These are phyloP conservation scores for Lasiodiplodia citricola DNA, from an alignment of 2,329 filamentous ascomycete genomes.

Conservation along the genomic window DNA sequence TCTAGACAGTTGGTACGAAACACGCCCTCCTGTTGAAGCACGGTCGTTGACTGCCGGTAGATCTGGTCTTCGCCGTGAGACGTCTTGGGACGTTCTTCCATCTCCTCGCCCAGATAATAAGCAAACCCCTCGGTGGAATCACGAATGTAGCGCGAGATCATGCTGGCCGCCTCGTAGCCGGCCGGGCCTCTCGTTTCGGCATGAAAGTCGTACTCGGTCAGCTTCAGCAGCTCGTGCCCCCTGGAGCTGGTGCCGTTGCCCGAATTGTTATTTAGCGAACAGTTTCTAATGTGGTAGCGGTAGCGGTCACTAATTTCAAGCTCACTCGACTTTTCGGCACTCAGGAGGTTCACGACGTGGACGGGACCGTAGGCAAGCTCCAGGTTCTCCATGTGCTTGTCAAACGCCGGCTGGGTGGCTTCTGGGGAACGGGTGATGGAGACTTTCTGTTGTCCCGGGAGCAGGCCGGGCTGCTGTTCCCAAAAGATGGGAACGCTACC, in stretches of 20 bases:
- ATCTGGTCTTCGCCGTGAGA: conserved; percentile 46
- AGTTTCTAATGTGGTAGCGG: conserved; percentile 75
- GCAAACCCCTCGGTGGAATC: conserved; percentile 84
- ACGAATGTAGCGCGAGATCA: conserved; percentile 79
- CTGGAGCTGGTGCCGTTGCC: conserved; percentile 56
- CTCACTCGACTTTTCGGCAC: conserved; percentile 84
- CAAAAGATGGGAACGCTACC: conserved; percentile 96
- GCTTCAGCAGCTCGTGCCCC: conserved; percentile 76
- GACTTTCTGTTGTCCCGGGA: conserved; percentile 94
- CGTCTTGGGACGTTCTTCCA: conserved; percentile 57
- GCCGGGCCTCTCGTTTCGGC: conserved; percentile 85
- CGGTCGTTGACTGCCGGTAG: conserved; percentile 61
- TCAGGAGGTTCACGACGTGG: conserved; percentile 93
- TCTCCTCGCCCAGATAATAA: conserved; percentile 85
- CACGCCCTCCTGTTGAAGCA: conserved; percentile 91
- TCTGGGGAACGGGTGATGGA: conserved; percentile 85
- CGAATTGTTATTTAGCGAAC: conserved; percentile 67
- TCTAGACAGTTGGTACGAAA: conserved; percentile 97
- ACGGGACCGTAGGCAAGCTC: conserved; percentile 87
- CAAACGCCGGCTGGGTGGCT: conserved; percentile 91
- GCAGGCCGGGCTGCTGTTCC: conserved; percentile 87
- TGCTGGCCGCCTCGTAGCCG: conserved; percentile 88
- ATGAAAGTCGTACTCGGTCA: conserved; percentile 95
- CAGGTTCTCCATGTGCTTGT: conserved; percentile 91
- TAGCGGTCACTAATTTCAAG: conserved; percentile 82